Base-by-base conservation (phyloP, 2,329 filamentous ascomycete genomes). In the Tolypocladium sp. region DNA sequence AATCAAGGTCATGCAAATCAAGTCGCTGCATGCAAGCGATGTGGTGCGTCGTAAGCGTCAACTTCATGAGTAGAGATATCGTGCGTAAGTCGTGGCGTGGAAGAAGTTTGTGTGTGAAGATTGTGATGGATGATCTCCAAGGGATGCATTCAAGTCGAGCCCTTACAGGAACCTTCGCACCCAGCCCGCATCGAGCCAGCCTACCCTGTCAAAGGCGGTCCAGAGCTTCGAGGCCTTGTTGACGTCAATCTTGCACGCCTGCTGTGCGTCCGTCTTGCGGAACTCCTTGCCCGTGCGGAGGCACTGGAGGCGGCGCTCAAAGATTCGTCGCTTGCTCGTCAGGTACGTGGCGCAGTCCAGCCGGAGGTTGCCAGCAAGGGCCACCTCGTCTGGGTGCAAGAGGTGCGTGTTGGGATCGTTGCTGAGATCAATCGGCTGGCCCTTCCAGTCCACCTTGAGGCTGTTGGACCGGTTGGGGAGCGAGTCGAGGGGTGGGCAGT, bases 211-310 rank as follows among this genome's bases (percentile, higher is more conserved):
- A 70, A 91, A 97, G 7, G 91, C 91, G 42, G 86, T 87, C 90
- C 91, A 96, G 54, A 97, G 80, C 73, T 93, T 93, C 64, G 91
- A 95, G 3, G 92, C 91, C 79, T 97, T 97, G 79, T 97, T 97
- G 71, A 97, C 93, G 68, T 97, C 93, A 63, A 97, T 96, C 78
- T 95, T 95, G 82, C 91, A 96, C n/a, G 91, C 91, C 72, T 96
- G 90, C 73, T 97, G 93, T 6, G 92, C 91, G 70, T 96, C 91
- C 1, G 93, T 97, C 82, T 96, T 96, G 71, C 91, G 87, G 73
- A 96, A 97, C 68, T 92, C 89, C 74, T 95, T 94, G 70, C 83
- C 82, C 41, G 84, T 85, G 59, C 78, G 76, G 2, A 86, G 83
- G 61, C 82, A 84, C 56, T 88, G 83, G 40, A 93, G 82, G 46